phyloP scores from a whole-genome alignment of 129 eudicot species.

The Flaveria brownii region DNA sequence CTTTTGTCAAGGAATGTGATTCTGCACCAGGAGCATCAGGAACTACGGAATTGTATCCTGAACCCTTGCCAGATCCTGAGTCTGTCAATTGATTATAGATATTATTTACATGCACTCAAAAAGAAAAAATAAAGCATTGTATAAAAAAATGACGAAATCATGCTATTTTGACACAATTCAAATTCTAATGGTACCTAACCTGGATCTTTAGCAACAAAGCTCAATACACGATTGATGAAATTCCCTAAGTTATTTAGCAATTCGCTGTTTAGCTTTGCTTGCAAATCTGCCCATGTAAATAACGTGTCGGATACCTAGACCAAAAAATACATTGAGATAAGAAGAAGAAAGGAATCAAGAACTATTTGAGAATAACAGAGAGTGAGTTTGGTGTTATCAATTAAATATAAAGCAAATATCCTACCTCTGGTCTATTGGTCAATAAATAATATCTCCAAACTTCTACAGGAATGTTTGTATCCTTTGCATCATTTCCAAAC shows the following conservation, averaged over 20 bases:
- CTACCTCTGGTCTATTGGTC: constrained; percentile 92
- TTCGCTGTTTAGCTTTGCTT: constrained; percentile 87
- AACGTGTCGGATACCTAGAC: constrained; percentile 85
- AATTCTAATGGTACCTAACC: constrained; percentile 42
- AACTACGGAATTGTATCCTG: constrained; percentile 76
- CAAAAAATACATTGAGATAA: constrained; percentile 2
- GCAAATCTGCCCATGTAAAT: constrained; percentile 91
- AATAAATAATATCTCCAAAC: constrained; percentile 96
- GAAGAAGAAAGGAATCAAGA: neutral
- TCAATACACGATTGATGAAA: constrained; percentile 89
- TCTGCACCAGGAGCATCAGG: constrained; percentile 83
- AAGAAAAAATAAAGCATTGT: neutral
- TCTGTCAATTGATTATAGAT: constrained; percentile 33
- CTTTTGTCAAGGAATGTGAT: constrained; percentile 60
- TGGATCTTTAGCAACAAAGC: constrained; percentile 89
- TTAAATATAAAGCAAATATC: constrained; percentile 24
- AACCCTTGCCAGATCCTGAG: constrained; percentile 48
- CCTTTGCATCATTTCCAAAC: constrained; percentile 93
- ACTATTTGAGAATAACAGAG: neutral
- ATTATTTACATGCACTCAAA: constrained; percentile 18
- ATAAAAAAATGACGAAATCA: neutral
- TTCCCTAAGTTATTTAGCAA: constrained; percentile 82
- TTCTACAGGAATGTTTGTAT: constrained; percentile 90
- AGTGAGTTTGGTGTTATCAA: neutral
- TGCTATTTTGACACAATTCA: neutral